phyloP scores from a whole-genome alignment of 208 protist genomes.

The Acanthamoeba healyi region DNA sequence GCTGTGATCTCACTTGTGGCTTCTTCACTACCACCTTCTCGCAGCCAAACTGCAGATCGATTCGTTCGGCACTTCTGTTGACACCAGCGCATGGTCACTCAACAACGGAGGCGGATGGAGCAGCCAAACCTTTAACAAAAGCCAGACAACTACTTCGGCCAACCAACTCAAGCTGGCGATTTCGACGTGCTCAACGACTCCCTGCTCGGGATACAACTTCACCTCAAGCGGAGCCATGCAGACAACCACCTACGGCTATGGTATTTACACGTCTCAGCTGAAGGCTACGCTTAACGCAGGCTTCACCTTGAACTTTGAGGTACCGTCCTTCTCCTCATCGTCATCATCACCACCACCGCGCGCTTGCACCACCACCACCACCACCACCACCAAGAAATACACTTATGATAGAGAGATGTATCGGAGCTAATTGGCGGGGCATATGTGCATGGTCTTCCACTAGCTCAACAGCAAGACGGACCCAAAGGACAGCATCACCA shows the following conservation, averaged over 20 bases:
- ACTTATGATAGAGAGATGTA: no score
- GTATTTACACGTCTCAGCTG: not conserved
- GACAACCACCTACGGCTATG: not conserved
- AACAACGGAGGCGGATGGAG: not conserved
- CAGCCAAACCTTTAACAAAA: not conserved
- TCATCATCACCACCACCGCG: no score
- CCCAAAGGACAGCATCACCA: not conserved
- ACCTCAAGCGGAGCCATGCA: not conserved
- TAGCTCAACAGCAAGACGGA: not conserved
- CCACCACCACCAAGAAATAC: no score
- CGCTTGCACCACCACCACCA: no score
- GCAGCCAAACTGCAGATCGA: not conserved
- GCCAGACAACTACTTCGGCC: not conserved
- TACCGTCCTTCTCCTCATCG: not conserved
- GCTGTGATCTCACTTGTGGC: no score
- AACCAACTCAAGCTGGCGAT: slow-evolving; percentile 11
- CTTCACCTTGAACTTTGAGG: not conserved
- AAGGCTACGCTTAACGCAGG: not conserved
- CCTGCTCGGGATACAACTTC: not conserved
- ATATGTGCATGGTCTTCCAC: no score
- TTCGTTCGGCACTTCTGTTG: not conserved
- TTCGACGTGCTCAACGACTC: not conserved
- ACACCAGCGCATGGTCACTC: not conserved
- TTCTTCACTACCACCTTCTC: no score
- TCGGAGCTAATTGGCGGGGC: no score